These are phyloP conservation scores for Fusarium decemcellulare DNA, from an alignment of 2,329 filamentous ascomycete genomes.

Conservation along the genomic window DNA sequence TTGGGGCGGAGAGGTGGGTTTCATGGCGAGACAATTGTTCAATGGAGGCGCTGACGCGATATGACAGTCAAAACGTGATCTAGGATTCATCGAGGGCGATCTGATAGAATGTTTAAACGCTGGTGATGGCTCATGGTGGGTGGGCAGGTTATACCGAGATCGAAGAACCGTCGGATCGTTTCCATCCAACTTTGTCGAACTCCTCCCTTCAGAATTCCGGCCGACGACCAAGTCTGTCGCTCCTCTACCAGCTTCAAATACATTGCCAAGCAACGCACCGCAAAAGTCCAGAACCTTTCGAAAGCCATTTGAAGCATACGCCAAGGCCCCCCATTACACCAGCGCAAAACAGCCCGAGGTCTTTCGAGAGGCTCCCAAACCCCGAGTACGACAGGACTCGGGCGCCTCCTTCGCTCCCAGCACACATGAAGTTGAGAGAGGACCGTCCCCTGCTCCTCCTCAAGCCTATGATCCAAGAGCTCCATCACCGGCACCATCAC, in stretches of 20 bases:
- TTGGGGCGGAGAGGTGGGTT: constrained; percentile 85
- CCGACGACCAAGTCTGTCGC: constrained; percentile 76
- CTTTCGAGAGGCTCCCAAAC: constrained; percentile 61
- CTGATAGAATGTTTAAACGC: constrained; percentile 98
- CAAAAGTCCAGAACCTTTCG: constrained; percentile 75
- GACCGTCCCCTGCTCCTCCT: constrained; percentile 44
- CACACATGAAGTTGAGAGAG: constrained; percentile 41
- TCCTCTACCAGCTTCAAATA: constrained; percentile 70
- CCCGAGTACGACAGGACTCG: constrained; percentile 58
- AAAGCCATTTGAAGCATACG: constrained; percentile 77
- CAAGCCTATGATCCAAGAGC: constrained; percentile 38
- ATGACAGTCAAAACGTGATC: constrained; percentile 85
- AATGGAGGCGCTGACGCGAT: constrained; percentile 37
- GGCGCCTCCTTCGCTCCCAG: constrained; percentile 53
- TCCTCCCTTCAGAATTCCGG: constrained; percentile 87
- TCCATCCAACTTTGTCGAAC: constrained; percentile 96
- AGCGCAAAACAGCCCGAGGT: constrained; percentile 73
- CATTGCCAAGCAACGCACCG: constrained; percentile 67
- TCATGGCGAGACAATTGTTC: neutral
- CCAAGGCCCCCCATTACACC: constrained; percentile 76
- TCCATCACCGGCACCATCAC: constrained; percentile 51
- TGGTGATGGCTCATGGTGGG: constrained; percentile 99
- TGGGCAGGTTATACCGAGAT: constrained; percentile 90
- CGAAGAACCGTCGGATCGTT: constrained; percentile 93
- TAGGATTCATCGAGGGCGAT: constrained; percentile 98